Evolutionary conservation across 2,329 filamentous ascomycete species (phyloP), one percentile per base, ranked within the genome.

Genomic region (Pezicula radicicola): DNA sequence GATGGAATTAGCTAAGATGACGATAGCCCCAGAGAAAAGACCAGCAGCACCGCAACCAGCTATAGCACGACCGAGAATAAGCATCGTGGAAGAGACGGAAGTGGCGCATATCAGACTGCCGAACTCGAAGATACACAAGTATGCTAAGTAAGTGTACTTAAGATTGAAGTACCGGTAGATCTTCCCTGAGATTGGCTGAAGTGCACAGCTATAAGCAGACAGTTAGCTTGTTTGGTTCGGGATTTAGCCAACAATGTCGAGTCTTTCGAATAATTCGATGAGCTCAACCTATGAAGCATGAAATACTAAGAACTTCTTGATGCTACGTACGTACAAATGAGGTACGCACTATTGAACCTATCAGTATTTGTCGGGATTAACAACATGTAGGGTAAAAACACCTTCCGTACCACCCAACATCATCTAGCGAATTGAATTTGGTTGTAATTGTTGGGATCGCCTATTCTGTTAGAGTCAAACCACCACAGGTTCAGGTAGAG

Each of bases 391-490:
- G 6, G 5, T 16, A 9, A 16, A 40, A 40, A 16, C 9, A 16
- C 37, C n/a, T 16, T 16, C 63, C 65, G 55, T 70, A 70, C 68
- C 68, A 70, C 2, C 67, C 66, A 3, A 70, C 62, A 57, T 70
- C 68, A 21, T 62, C 55, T 7, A 69, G 60, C 5, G 66, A 66
- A 41, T 70, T 64, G 50, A 72, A 70, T 16, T 60, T 58, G 13
- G 58, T 53, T 2, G 69, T 72, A 36, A 72, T 72, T 28, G 68
- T 66, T 10, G 70, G 70, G 28, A 71, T 68, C 4, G 69, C 69
- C 33, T 66, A 63, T 6, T 16, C 56, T 45, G 53, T 54, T 18
- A 52, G 53, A 33, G 25, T 13, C 4, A 33, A 33, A 12, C 7
- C 10, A 33, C 30, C 2, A 10, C 10, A 37, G 5, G 7, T 40